Percentiles rank a stretch among this genome's conserved stretches.
These are phyloP conservation scores for Paracamarosporium sp. DNA, from an alignment of 2,329 filamentous ascomycete species.

Conservation along the genomic window DNA sequence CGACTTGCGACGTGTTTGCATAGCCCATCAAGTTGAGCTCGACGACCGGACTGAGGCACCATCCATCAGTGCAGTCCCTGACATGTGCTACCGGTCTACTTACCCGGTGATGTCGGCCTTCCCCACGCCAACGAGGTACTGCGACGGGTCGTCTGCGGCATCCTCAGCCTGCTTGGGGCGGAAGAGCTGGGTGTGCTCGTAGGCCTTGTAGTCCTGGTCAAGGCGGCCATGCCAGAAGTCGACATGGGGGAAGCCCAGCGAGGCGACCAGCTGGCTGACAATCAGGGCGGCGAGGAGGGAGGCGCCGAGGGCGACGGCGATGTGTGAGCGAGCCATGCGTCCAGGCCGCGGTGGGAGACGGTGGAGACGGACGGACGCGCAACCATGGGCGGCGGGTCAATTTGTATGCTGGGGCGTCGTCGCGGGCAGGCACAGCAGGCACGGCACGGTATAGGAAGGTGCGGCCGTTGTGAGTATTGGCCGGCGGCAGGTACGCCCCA, in stretches of 20 bases:
- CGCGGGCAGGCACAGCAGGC: not conserved
- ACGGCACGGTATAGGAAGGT: conserved; percentile 8
- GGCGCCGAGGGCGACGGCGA: conserved; percentile 45
- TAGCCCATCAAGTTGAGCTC: conserved; percentile 94
- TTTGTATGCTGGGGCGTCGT: not conserved
- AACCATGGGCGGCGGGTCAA: conserved; percentile 10
- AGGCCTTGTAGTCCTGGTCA: conserved; percentile 28
- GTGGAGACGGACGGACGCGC: conserved; percentile 16
- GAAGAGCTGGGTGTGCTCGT: conserved; percentile 32
- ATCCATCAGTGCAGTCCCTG: conserved; percentile 21
- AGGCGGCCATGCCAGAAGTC: conserved; percentile 45
- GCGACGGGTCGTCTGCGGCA: conserved; percentile 46
- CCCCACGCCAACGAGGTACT: conserved; percentile 71
- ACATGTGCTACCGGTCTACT: no score
- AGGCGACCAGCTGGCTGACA: conserved; percentile 41
- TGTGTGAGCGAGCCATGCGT: conserved; percentile 49
- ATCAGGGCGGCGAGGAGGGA: conserved; percentile 43
- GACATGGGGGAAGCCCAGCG: conserved; percentile 42
- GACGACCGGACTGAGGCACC: conserved; percentile 72
- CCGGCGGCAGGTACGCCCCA: not conserved
- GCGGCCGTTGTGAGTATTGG: not conserved
- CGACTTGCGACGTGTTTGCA: conserved; percentile 82
- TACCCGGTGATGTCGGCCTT: conserved; percentile 77
- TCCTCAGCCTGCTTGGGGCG: conserved; percentile 36
- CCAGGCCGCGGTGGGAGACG: conserved; percentile 20